Evolutionary conservation across 2,329 filamentous ascomycete genomes (phyloP).

Genomic region (Penicillium brasilianum): DNA sequence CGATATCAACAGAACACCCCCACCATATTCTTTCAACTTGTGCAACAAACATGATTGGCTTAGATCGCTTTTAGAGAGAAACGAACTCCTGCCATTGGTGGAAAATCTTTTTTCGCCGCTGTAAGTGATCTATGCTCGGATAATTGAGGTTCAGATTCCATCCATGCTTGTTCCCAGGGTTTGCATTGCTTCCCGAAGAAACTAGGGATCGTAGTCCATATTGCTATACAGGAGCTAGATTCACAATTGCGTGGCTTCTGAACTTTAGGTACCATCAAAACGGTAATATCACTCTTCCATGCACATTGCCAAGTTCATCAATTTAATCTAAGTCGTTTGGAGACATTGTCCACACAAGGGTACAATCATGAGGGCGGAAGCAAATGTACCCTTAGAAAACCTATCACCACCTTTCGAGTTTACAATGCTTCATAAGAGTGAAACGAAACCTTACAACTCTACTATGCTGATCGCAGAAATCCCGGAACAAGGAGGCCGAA

Average conservation of each 20-base stretch:
- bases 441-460: too few relatives aligned
- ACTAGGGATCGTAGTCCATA: neutral
- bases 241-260: neutral
- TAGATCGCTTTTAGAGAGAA: neutral
- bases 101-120: neutral
- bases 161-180: neutral
- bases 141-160: neutral
- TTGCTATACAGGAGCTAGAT: neutral
- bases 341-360: too few relatives aligned
- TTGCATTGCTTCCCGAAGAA: neutral
- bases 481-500: too few relatives aligned
- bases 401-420: too few relatives aligned
- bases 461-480: too few relatives aligned
- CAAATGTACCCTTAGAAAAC: too few relatives aligned
- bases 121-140: neutral
- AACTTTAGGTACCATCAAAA: too few relatives aligned
- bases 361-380: too few relatives aligned
- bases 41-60: neutral
- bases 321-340: too few relatives aligned
- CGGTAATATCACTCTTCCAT: neutral
- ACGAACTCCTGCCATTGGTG: neutral
- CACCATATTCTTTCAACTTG: neutral
- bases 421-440: too few relatives aligned
- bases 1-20: neutral
- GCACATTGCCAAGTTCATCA: too few relatives aligned